Base-by-base conservation (phyloP, 768 basidiomycete species). In the Sporobolomyces pararoseus region DNA sequence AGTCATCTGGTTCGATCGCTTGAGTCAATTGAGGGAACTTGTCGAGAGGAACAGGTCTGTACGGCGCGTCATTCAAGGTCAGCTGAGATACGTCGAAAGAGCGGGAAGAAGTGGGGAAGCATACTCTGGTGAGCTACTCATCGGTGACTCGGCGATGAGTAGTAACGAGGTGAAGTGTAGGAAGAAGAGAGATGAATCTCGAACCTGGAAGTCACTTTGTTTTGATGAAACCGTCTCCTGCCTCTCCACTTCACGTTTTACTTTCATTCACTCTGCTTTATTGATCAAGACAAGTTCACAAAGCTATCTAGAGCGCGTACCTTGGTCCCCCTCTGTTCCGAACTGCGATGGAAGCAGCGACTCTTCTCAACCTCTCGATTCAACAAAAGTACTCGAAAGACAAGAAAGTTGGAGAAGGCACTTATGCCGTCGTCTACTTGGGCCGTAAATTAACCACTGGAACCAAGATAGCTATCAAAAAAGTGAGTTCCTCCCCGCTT, bases 401-500 rank as follows among this genome's bases (percentile, higher is more conserved):
- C 55, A 77, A 79, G 64, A 82, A 82, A 73, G 79, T 83, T 32
- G 83, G 83, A 69, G 83, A 84, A 71, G 96, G 96, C 80, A 89
- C 94, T 19, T 99, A 66, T 57, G 54, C 75, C 50, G 59, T 58
- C 67, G 70, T 58, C 34, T 70, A 68, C 62, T 66, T 60, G 25
- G 76, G 76, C 42, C 50, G 50, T 71, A 88, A 91, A 75, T 83
- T 85, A 23, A 81, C 86, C 0, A 90, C 89, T 3, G 86, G 86
- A 35, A 83, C 87, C n/a, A 89, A 88, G 80, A 87, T 97, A 0
- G 96, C 96, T 65, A 95, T 99, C 75, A 99, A 99, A 83, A 98
- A 98, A 81, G 95, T 96, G 75, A 95, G 66, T 27, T n/a, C 7
- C 55, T 27, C n/a, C 27, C 29, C 49, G 29, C 49, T 29, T 57